These are phyloP conservation scores for Ceratocystis huliohia DNA, from an alignment of 2,329 filamentous ascomycete species.

Conservation along the genomic window DNA sequence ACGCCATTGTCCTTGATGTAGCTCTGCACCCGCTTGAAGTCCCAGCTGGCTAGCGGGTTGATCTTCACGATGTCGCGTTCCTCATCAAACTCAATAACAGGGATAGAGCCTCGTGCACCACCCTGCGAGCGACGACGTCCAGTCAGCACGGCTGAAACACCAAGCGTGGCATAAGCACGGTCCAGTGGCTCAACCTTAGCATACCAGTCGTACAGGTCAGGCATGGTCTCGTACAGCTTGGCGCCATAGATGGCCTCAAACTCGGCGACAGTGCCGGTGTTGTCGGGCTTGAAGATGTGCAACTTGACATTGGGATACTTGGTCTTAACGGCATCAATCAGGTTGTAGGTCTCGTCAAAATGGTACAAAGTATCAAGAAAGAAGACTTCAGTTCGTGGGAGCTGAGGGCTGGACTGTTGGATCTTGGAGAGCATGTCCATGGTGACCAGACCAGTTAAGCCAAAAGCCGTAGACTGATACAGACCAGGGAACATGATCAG, in stretches of 20 bases:
- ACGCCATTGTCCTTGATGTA: conserved; percentile 81
- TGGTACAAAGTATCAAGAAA: conserved; percentile 79
- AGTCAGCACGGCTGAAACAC: conserved; percentile 82
- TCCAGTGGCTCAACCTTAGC: conserved; percentile 96
- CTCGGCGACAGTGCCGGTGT: conserved; percentile 56
- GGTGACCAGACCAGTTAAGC: conserved; percentile 66
- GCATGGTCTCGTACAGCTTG: conserved; percentile 70
- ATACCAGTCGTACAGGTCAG: conserved; percentile 89
- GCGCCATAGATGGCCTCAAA: conserved; percentile 75
- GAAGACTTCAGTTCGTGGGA: conserved; percentile 51
- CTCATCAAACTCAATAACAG: conserved; percentile 80
- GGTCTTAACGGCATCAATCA: conserved; percentile 60
- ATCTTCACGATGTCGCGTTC: conserved; percentile 89
- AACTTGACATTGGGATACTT: conserved; percentile 68
- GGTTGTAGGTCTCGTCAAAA: conserved; percentile 62
- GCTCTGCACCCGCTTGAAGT: conserved; percentile 73
- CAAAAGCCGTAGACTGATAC: conserved; percentile 76
- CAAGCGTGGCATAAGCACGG: conserved; percentile 75
- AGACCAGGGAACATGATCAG: conserved; percentile 80
- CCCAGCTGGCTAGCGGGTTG: conserved; percentile 93
- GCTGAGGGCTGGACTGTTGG: conserved; percentile 47
- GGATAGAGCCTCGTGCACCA: conserved; percentile 77
- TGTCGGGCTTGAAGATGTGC: conserved; percentile 81
- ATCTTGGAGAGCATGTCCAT: conserved; percentile 78
- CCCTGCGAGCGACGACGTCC: conserved; percentile 86